A percentile compares a stretch with the other conserved stretches of the same genome.
phyloP scores from a whole-genome alignment of 1,284 basidiomycete genomes.

The Salmacisia buchloeana region DNA sequence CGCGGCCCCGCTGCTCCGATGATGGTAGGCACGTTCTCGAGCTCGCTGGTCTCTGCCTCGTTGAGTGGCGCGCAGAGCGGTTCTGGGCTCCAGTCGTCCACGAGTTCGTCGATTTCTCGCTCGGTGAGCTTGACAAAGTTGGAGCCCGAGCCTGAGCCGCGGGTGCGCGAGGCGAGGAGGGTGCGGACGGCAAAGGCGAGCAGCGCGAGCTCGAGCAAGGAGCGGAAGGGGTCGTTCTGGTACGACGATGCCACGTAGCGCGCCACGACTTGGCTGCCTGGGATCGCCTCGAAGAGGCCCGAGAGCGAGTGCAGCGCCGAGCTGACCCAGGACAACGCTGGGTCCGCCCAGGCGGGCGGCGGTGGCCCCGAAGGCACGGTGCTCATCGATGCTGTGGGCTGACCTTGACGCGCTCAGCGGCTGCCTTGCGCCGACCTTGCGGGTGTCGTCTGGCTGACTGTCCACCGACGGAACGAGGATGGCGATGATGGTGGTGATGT shows the following conservation, averaged over 20 bases:
- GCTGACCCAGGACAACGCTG: slow-evolving; percentile 2
- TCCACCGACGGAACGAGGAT: no score
- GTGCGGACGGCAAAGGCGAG: slow-evolving; percentile 78
- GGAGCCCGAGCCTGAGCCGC: slow-evolving; percentile 76
- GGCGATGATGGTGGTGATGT: no score
- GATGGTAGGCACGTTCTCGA: slow-evolving; percentile 71
- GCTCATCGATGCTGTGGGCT: no score
- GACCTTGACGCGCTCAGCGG: no score
- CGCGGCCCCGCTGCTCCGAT: slow-evolving; percentile 66
- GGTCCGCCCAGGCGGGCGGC: background rate
- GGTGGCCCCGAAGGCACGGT: background rate
- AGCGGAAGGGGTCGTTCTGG: slow-evolving; percentile 77
- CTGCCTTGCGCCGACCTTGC: no score
- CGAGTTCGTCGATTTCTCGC: slow-evolving; percentile 92
- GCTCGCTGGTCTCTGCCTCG: slow-evolving; percentile 63
- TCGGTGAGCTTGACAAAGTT: slow-evolving; percentile 81
- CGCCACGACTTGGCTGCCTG: slow-evolving; percentile 80
- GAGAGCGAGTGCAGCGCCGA: slow-evolving; percentile 4
- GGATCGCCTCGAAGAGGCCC: slow-evolving; percentile 56
- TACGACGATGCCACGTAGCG: slow-evolving; percentile 76
- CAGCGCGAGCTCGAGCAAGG: slow-evolving; percentile 82
- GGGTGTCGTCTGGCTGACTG: no score
- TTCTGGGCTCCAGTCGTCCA: slow-evolving; percentile 90
- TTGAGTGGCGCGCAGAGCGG: slow-evolving; percentile 67
- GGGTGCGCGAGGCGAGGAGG: slow-evolving; percentile 77